Base-by-base conservation (phyloP, 495 filamentous ascomycete genomes). In the Aspergillus avenaceus region DNA sequence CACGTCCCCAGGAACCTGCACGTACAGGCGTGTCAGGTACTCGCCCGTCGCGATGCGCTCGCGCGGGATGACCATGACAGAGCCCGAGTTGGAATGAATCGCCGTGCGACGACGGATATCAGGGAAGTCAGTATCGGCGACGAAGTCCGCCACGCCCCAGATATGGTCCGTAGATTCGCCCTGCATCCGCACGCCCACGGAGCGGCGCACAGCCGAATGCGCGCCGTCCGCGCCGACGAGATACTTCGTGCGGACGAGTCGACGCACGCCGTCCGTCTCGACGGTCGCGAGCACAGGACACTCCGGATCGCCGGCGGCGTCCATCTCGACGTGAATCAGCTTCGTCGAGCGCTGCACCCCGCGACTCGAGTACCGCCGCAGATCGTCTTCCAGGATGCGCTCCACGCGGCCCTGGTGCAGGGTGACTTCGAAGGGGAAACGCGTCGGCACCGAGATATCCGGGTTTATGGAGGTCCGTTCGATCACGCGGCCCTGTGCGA, bases 211-310 rank as follows among this genome's bases (percentile, higher is more conserved):
- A 68, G 77, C 80, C 9, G 78, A 80, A 49, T 81, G 83, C 2
- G 84, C 84, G 0, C 84, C 84, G 62, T 89, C 85, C 27, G 79
- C 83, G 1, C 84, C 85, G 4, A 87, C 73, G 45, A 89, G 65
- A 56, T 89, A 84, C 59, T 85, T 87, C 3, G 83, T 69, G 12
- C 62, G 67, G 2, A 87, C 65, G 11, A 62, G 60, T 25, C 69
- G 64, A 38, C 60, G 65, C 24, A 76, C 63, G 0, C 76, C 78
- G 34, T 82, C 79, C 6, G 52, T 59, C 31, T 70, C 64, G 1
- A 70, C 49, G 21, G 59, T 52, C 13, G 60, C 64, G 1, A 61
- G 22, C 1, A 71, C 63, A 8, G 70, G 71, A 47, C 78, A 55
- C 75, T 90, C 56, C 56, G 74, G 45, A 76, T 75, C 45, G 60